These are phyloP conservation scores for Thymus mandschuricus DNA, from an alignment of 257 asterid genomes.

Conservation along the genomic window DNA sequence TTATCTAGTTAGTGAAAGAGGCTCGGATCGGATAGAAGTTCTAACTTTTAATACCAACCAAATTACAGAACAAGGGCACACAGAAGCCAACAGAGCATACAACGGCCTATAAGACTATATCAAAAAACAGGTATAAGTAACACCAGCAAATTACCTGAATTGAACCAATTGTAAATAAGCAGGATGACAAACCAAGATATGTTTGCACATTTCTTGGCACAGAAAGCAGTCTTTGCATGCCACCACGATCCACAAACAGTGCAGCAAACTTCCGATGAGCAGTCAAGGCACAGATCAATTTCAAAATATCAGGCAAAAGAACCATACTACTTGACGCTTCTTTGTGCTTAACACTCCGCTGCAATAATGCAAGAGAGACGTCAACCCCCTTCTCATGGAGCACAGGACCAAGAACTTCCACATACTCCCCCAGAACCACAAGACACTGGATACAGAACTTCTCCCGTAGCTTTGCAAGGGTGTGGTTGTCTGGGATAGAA, in stretches of 20 bases:
- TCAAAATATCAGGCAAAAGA: slow-evolving; percentile 83
- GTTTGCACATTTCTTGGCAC: slow-evolving; percentile 74
- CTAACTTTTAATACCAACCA: not conserved
- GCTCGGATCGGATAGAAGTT: not conserved
- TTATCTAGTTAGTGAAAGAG: slow-evolving; percentile 15
- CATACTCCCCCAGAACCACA: slow-evolving; percentile 87
- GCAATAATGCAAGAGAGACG: slow-evolving; percentile 85
- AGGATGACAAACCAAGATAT: slow-evolving; percentile 82
- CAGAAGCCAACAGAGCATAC: not conserved
- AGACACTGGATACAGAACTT: slow-evolving; percentile 95
- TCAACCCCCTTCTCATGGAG: slow-evolving; percentile 98
- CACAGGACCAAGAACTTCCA: slow-evolving; percentile 99
- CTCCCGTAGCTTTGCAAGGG: slow-evolving; percentile 90
- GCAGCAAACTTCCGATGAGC: slow-evolving; percentile 97
- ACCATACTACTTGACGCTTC: slow-evolving; percentile 53
- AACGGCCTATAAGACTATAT: not conserved
- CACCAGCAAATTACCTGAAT: slow-evolving; percentile 66
- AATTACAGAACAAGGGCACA: not conserved
- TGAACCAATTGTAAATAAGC: slow-evolving; percentile 90
- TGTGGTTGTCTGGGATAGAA: slow-evolving; percentile 57
- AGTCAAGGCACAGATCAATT: slow-evolving; percentile 87
- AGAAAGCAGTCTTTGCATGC: slow-evolving; percentile 83
- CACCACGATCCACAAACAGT: slow-evolving; percentile 90
- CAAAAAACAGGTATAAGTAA: slow-evolving; percentile 26
- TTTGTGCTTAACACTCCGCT: slow-evolving; percentile 64